Conservation (phyloP, 2,329 filamentous ascomycete species). For the Gremmenia infestans region DNA sequence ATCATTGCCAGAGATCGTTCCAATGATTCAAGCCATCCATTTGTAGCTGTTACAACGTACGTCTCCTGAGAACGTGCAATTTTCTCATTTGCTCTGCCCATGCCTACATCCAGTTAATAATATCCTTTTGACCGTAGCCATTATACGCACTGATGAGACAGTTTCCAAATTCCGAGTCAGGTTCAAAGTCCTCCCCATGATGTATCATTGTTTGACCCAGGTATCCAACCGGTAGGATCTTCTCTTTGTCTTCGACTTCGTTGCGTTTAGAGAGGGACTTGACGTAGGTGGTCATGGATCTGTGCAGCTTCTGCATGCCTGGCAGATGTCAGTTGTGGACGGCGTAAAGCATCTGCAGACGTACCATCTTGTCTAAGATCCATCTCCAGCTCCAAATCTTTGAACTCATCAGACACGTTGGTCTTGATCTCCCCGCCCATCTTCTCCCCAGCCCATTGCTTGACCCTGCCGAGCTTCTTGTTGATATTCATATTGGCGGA, state of each 20-base stretch:
- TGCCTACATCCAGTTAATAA: conserved; percentile 41
- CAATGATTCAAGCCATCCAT: conserved; percentile 84
- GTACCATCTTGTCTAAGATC: conserved; percentile 79
- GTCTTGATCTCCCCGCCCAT: conserved; percentile 92
- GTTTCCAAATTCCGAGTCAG: conserved; percentile 85
- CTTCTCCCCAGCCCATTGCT: conserved; percentile 96
- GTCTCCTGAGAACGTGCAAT: conserved; percentile 80
- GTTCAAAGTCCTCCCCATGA: conserved; percentile 90
- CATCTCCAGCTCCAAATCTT: conserved; percentile 86
- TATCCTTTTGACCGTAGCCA: background rate
- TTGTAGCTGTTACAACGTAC: conserved; percentile 72
- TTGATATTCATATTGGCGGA: conserved; percentile 33
- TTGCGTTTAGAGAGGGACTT: conserved; percentile 82
- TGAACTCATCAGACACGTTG: conserved; percentile 84
- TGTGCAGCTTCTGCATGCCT: conserved; percentile 90
- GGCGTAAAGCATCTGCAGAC: conserved; percentile 20
- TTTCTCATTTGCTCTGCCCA: conserved; percentile 84
- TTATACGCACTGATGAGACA: conserved; percentile 60
- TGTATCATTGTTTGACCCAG: conserved; percentile 80
- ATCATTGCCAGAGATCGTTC: conserved; percentile 88
- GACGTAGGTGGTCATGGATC: conserved; percentile 78
- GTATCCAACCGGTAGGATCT: conserved; percentile 72
- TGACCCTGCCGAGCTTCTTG: conserved; percentile 92
- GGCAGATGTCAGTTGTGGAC: conserved; percentile 16
- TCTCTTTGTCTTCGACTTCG: conserved; percentile 83